A percentile compares a stretch with the other conserved stretches of the same genome.
Evolutionary conservation across 2,329 filamentous ascomycete genomes (phyloP).

Genomic region (Calonectria crousiana): DNA sequence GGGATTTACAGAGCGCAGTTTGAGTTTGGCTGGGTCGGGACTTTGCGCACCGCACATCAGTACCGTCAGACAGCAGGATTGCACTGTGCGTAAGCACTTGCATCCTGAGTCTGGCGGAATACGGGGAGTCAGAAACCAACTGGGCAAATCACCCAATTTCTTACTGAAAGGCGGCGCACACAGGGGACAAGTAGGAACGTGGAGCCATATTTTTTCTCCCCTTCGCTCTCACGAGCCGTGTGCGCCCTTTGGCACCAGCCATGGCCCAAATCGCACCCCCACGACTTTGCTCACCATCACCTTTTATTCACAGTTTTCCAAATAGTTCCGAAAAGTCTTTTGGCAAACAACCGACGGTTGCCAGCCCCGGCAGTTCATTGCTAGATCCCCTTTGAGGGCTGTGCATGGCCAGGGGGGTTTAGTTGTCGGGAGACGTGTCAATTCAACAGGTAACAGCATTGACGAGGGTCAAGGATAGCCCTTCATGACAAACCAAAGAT

Average conservation of each 20-base stretch:
- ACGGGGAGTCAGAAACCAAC: slow-evolving; percentile 22
- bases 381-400: slow-evolving; percentile 14
- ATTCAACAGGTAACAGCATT: background rate
- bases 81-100: slow-evolving; percentile 31
- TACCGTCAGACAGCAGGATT: slow-evolving; percentile 19
- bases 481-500: slow-evolving; percentile 20
- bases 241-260: slow-evolving; percentile 22
- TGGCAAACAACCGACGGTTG: slow-evolving; percentile 15
- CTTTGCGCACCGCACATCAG: background rate
- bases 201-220: slow-evolving; percentile 31
- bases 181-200: slow-evolving; percentile 24
- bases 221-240: background rate
- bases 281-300: background rate
- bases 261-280: slow-evolving; percentile 12
- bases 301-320: slow-evolving; percentile 14
- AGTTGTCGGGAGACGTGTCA: slow-evolving; percentile 23
- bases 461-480: slow-evolving; percentile 10
- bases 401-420: slow-evolving; percentile 10
- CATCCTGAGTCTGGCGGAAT: slow-evolving; percentile 18
- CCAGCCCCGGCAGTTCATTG: slow-evolving; percentile 37
- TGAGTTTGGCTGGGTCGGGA: slow-evolving; percentile 13
- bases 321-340: slow-evolving; percentile 10
- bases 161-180: slow-evolving; percentile 4
- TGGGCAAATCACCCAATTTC: slow-evolving; percentile 8
- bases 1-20: background rate